These are phyloP conservation scores for Lithospermum erythrorhizon DNA, from an alignment of 257 asterid genomes.

Conservation along the genomic window DNA sequence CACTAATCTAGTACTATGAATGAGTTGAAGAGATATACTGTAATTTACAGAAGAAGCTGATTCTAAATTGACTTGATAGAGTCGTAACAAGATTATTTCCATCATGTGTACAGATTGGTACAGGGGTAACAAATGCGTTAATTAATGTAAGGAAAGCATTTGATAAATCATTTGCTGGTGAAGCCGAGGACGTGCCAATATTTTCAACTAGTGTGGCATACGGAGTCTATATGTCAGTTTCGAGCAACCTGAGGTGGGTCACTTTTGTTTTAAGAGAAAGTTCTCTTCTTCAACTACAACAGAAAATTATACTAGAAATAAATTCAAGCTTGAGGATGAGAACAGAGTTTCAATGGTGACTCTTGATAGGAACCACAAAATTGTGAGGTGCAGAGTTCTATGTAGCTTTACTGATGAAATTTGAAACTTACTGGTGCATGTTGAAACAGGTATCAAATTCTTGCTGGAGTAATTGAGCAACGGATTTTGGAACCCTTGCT, in stretches of 20 bases:
- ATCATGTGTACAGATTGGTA: conserved; percentile 51
- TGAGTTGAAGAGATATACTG: background rate
- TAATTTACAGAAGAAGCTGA: no score
- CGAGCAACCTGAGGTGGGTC: conserved; percentile 81
- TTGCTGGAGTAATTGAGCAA: conserved; percentile 89
- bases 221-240: conserved; percentile 90
- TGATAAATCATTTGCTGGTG: conserved; percentile 70
- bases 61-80: no score
- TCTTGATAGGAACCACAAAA: background rate
- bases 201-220: conserved; percentile 70
- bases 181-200: conserved; percentile 80
- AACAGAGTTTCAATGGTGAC: background rate
- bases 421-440: background rate
- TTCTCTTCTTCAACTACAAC: background rate
- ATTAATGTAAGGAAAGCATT: conserved; percentile 60
- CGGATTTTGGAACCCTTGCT: conserved; percentile 76
- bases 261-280: no score
- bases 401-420: no score
- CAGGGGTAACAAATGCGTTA: conserved; percentile 71
- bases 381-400: no score
- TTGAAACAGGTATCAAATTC: conserved; percentile 63
- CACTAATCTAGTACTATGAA: background rate
- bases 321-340: background rate
- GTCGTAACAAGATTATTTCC: background rate
- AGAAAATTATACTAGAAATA: background rate